Evolutionary conservation across 768 basidiomycete species (phyloP).

Genomic region (Obba rivulosa): DNA sequence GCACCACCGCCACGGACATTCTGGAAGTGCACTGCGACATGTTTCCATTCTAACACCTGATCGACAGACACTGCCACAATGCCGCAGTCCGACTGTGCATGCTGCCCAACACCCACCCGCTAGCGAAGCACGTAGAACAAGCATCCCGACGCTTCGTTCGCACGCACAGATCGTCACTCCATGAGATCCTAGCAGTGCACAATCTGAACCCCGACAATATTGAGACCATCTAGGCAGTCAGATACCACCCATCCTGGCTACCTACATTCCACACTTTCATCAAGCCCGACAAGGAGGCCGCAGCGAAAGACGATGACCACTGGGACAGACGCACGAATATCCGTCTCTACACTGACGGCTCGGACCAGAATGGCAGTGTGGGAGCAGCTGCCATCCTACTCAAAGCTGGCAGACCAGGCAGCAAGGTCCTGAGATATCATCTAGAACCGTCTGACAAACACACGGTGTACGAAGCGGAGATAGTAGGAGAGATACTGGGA

Average conservation of each 20-base stretch:
- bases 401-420: neutral
- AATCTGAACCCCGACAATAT: conserved; percentile 6
- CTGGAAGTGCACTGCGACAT: conserved; percentile 17
- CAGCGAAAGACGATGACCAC: no score
- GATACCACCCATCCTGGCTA: conserved; percentile 8
- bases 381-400: conserved; percentile 26
- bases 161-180: conserved; percentile 16
- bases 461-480: conserved; percentile 28
- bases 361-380: conserved; percentile 19
- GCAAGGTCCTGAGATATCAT: conserved; percentile 7
- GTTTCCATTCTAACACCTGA: conserved; percentile 11
- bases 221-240: conserved; percentile 14
- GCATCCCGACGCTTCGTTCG: conserved; percentile 6
- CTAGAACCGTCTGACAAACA: conserved; percentile 19
- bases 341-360: conserved; percentile 26
- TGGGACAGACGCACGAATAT: neutral
- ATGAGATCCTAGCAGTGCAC: conserved; percentile 15
- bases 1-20: conserved; percentile 18
- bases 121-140: conserved; percentile 2
- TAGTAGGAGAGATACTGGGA: no score
- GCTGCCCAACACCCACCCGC: conserved; percentile 16
- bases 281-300: no score
- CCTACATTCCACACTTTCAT: neutral
- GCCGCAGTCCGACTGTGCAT: conserved; percentile 14
- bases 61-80: conserved; percentile 10